Evolutionary conservation across 1,139 yeast genomes (phyloP), one percentile per base, ranked within the genome.

Genomic region (Lodderomyces orthopsilosis): DNA sequence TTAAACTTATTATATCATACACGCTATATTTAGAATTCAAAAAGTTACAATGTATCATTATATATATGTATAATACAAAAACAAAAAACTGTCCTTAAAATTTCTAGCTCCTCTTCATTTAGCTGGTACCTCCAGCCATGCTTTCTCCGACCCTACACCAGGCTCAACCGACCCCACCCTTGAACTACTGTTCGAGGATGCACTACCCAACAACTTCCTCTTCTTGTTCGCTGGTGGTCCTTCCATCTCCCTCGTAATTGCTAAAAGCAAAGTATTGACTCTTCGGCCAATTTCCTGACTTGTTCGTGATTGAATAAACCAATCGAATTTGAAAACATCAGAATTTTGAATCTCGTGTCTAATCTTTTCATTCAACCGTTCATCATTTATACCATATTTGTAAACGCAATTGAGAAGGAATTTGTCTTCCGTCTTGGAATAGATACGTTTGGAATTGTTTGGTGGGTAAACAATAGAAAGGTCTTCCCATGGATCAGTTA

Each of bases 281-380:
- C 98, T 77, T 60, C 97, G 77, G 7, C 89, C 81, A 37, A 93
- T 59, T 56, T 93, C 98, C 49, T 82, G 85, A 0, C 95, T 81
- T 0, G 95, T 84, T 53, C 98, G 75, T 0, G 96, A 86, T 49
- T 79, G 72, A 59, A 93, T 79, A 60, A 83, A 93, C 94, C 96
- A 93, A 56, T 93, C 96, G 60, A 89, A 93, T 41, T 79, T 76
- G 68, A 93, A 93, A 42, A 86, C 62, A 38, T 88, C 93, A 46
- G 91, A 83, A 7, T 71, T 70, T 46, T 78, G 65, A 19, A 91
- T 84, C 41, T 88, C 94, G 46, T 84, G 86, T 49, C 88, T 86
- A 40, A 93, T 80, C 51, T 74, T 76, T 51, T 91, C 96, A 52
- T 78, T 82, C 37, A 93, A 69, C 45, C 81, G 77, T 34, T 85